Conservation (phyloP, 371 early-diverging fungal genomes). For the Rhizomucor pusillus region DNA sequence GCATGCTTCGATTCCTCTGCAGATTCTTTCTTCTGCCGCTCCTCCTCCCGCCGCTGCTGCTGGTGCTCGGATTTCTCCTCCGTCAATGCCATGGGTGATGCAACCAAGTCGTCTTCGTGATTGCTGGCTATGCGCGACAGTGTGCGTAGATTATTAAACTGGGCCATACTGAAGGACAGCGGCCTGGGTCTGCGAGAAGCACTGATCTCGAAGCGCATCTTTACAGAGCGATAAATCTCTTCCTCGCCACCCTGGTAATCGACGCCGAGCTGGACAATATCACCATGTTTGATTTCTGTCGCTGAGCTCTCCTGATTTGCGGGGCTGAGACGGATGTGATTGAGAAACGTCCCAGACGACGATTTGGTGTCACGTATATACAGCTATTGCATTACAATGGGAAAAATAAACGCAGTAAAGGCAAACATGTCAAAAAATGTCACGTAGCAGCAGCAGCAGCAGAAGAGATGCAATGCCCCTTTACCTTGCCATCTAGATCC, state of each 20-base stretch:
- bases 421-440: not conserved
- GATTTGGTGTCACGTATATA: conserved; percentile 91
- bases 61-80: conserved; percentile 9
- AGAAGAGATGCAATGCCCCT: too few species aligned
- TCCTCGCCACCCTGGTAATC: conserved; percentile 91
- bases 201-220: conserved; percentile 74
- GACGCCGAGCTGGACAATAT: conserved; percentile 92
- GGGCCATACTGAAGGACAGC: conserved; percentile 35
- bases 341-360: conserved; percentile 96
- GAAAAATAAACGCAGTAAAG: not conserved
- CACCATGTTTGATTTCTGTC: conserved; percentile 86
- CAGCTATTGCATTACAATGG: conserved; percentile 46
- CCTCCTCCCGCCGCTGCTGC: not conserved
- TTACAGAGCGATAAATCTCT: conserved; percentile 75
- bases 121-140: conserved; percentile 19
- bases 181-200: conserved; percentile 31
- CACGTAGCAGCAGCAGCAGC: too few species aligned
- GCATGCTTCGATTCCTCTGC: conserved; percentile 1
- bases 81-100: conserved; percentile 3
- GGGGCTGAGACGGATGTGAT: conserved; percentile 87
- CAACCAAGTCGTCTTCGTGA: not conserved
- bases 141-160: conserved; percentile 37
- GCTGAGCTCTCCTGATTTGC: conserved; percentile 85
- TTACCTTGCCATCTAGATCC: conserved; percentile 48
- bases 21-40: conserved; percentile 1